Percentiles rank a stretch among this genome's conserved stretches.
Evolutionary conservation across 2,329 filamentous ascomycete species (phyloP).

Genomic region (Grosmannia clavigera): DNA sequence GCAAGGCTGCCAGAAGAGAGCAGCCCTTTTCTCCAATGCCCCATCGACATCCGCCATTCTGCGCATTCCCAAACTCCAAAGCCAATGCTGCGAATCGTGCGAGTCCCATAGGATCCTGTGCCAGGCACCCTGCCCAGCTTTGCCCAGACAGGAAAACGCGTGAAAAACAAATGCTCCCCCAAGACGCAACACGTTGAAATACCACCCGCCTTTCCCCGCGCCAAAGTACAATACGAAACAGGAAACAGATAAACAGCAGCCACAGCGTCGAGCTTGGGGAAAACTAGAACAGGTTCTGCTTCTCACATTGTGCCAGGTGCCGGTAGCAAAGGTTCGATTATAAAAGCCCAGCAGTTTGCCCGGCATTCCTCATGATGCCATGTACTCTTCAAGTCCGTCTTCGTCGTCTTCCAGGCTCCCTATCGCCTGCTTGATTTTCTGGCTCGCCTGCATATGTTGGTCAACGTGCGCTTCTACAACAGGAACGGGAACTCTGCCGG

Average conservation of each 20-base stretch:
- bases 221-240: neutral
- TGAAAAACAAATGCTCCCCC: neutral
- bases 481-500: neutral
- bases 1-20: neutral
- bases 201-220: neutral
- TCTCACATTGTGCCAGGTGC: too few relatives aligned
- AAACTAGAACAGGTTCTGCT: too few relatives aligned
- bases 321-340: neutral
- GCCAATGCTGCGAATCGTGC: neutral
- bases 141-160: neutral
- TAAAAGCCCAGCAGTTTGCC: neutral
- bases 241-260: neutral
- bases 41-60: neutral
- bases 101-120: neutral
- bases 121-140: neutral
- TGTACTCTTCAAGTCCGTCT: slow-evolving; percentile 55
- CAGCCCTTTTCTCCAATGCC: neutral
- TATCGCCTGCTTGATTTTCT: slow-evolving; percentile 93
- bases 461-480: neutral
- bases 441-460: slow-evolving; percentile 54
- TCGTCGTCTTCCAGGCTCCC: slow-evolving; percentile 79
- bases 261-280: neutral
- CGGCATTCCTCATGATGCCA: slow-evolving; percentile 22
- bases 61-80: slow-evolving; percentile 4
- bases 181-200: neutral